A percentile compares a stretch with the other conserved stretches of the same genome.
These are phyloP conservation scores for Typha latifolia DNA, from an alignment of 176 grass and related monocot species.

Conservation along the genomic window DNA sequence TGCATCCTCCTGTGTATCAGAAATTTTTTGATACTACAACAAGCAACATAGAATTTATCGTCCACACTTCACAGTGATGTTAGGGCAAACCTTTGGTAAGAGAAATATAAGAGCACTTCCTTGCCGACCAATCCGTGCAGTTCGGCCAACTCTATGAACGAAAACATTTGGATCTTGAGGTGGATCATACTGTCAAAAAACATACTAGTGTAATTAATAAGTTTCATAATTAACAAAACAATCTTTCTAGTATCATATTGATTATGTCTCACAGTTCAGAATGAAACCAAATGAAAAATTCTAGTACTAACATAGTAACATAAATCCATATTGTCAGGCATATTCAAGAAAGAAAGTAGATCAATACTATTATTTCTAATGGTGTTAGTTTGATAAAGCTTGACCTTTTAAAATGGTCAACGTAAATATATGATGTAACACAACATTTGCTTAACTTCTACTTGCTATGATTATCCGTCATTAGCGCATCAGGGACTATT, in stretches of 20 bases:
- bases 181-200: constrained; percentile 62
- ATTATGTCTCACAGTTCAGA: too few species aligned
- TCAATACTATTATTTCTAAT: too few species aligned
- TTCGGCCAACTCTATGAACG: constrained; percentile 83
- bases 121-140: constrained; percentile 79
- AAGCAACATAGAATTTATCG: neutral
- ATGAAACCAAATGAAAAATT: too few species aligned
- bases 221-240: neutral
- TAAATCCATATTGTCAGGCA: too few species aligned
- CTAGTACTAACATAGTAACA: too few species aligned
- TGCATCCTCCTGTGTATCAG: constrained; percentile 63
- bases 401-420: too few species aligned
- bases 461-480: too few species aligned
- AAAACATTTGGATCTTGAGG: constrained; percentile 99
- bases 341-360: too few species aligned
- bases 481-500: too few species aligned
- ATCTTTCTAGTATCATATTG: neutral
- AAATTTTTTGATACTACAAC: neutral
- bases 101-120: constrained; percentile 91
- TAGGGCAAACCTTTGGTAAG: constrained; percentile 54
- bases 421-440: too few species aligned
- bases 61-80: neutral
- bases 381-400: too few species aligned
- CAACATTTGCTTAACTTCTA: too few species aligned
- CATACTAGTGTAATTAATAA: constrained; percentile 9